Base-by-base conservation (phyloP, 345 rosid genomes). In the Lumnitzera littorea region DNA sequence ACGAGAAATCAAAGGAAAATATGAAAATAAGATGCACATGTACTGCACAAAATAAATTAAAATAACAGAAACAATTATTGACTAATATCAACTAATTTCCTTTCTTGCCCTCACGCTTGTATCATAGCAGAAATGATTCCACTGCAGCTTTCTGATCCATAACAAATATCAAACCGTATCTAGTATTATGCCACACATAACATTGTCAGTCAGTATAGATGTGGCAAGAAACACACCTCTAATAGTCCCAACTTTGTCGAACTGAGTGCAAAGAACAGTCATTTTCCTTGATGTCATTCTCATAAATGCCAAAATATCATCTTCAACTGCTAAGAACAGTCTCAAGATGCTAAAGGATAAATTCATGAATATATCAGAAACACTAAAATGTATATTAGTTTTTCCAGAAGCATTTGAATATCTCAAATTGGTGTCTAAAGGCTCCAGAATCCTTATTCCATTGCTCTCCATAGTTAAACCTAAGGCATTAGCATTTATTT, bases 401-500 rank as follows among this genome's bases (percentile, higher is more conserved):
- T 80, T 94, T 74, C 96, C 97, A 70, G 86, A 87, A 73, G 88
- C 90, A 81, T 84, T 90, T 72, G 97, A 84, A 75, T 82, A 90
- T 63, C 81, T 77, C 24, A 90, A 55, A 51, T 74, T 76, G 56
- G 89, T 83, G 74, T 94, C 99, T 48, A 94, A 94, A 66, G 99
- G 99, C 78, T 94, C 99, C 83, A 94, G 67, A 66, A 94, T 84
- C 76, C 83, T 84, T 66, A 87, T 84, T 76, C 97, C 97, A 77
- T 83, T 88, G 72, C 99, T 89, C 80, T 94, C 99, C 96, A 94
- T 83, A 67, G 81, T 83, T 74, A 94, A 84, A 74, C 97, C 96
- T 68, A 85, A 76, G 46, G 78, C 83, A 68, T 82, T 87, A 63
- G 86, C 95, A 73, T 76, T 84, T 88, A 90, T 76, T 70, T 94